Percentiles rank a stretch among this genome's conserved stretches.
Conservation (phyloP, 805 yeast species). For the Torulaspora gathmanii region DNA sequence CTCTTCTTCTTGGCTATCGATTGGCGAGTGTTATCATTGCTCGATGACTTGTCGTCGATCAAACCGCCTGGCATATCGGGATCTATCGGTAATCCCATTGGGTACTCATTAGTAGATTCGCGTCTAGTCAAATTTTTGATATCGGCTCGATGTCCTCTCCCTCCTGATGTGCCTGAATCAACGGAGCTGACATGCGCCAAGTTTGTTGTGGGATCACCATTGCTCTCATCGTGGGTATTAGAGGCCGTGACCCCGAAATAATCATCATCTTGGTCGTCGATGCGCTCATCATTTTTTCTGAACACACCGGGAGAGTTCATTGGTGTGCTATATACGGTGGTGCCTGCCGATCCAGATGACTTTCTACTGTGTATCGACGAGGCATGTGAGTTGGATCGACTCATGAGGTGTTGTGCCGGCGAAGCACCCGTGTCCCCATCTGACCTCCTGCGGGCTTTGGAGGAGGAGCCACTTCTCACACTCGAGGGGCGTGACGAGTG, state of each 20-base stretch:
- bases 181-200: constrained; percentile 3
- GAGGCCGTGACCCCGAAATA: constrained; percentile 14
- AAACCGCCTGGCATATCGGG: constrained; percentile 15
- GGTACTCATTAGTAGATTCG: constrained; percentile 25
- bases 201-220: neutral
- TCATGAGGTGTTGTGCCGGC: constrained; percentile 13
- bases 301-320: constrained; percentile 31
- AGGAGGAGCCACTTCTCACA: constrained; percentile 24
- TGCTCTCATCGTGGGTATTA: neutral
- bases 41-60: constrained; percentile 21
- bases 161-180: neutral
- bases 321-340: constrained; percentile 34
- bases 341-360: constrained; percentile 30
- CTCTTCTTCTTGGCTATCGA: constrained; percentile 23
- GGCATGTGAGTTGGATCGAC: constrained; percentile 29
- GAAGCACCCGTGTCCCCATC: constrained; percentile 12
- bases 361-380: constrained; percentile 32
- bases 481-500: constrained; percentile 25
- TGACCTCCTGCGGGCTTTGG: constrained; percentile 25
- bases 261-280: constrained; percentile 16
- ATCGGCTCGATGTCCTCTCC: constrained; percentile 3
- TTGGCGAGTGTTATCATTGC: constrained; percentile 23
- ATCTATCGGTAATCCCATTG: constrained; percentile 13
- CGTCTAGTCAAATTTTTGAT: constrained; percentile 12
- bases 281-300: constrained; percentile 8